A percentile compares a stretch with the other conserved stretches of the same genome.
phyloP scores from a whole-genome alignment of 2,329 filamentous ascomycete species.

The Aspergillus terreus region DNA sequence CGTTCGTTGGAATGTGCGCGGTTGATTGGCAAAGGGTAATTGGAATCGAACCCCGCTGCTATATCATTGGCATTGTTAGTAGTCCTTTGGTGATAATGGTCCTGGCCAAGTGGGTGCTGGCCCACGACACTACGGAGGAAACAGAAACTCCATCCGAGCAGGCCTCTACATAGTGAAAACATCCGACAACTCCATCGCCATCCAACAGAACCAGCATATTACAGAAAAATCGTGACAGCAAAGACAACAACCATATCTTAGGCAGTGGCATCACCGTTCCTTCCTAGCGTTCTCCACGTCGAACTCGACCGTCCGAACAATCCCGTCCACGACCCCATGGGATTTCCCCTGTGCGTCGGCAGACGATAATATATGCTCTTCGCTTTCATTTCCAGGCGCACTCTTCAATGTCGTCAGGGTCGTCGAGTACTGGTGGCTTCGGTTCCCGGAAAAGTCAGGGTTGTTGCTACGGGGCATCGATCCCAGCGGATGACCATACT shows the following conservation, averaged over 20 bases:
- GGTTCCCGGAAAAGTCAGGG: slow-evolving; percentile 15
- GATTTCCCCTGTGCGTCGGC: background rate
- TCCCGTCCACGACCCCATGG: slow-evolving; percentile 12
- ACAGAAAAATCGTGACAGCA: background rate
- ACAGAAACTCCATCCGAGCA: too few relatives aligned
- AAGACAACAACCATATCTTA: background rate
- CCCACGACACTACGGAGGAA: too few relatives aligned
- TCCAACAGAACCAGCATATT: background rate
- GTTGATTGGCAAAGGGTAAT: background rate
- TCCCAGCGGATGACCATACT: slow-evolving; percentile 19
- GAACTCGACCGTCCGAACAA: slow-evolving; percentile 25
- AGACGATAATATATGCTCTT: slow-evolving; percentile 20
- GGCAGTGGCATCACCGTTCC: background rate
- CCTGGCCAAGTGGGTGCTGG: too few relatives aligned
- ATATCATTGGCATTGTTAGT: background rate
- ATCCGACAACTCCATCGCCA: background rate
- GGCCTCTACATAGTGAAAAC: too few relatives aligned
- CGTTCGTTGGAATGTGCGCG: background rate
- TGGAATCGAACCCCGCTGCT: background rate
- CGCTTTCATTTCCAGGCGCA: slow-evolving; percentile 17
- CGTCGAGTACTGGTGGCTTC: slow-evolving; percentile 18
- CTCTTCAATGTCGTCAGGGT: slow-evolving; percentile 10
- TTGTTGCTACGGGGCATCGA: slow-evolving; percentile 19
- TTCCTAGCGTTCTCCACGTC: slow-evolving; percentile 20
- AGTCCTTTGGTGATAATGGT: too few relatives aligned